Base-by-base conservation (phyloP, 805 yeast species). In the Danielia oregonensis region DNA sequence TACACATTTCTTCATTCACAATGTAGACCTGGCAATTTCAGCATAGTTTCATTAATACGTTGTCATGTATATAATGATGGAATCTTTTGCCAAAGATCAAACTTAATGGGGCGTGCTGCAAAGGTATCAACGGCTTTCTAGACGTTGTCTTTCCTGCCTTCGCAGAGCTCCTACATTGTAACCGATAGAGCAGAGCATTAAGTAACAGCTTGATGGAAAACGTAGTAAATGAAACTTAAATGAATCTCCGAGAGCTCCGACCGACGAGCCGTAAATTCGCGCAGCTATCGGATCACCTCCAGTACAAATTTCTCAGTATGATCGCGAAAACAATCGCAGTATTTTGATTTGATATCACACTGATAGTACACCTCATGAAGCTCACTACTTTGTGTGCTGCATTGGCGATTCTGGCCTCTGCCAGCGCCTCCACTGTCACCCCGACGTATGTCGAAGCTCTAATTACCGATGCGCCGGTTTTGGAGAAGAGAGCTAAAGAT, bases 11-110 rank as follows among this genome's bases (percentile, higher is more conserved):
- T n/a, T n/a, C 32, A n/a, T n/a, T 7, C 6, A 11, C 10, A 26
- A 7, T 14, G 2, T 29, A 32, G 32, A 22, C 26, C 37, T 58
- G 68, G 70, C 69, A 63, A 59, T 52, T 65, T 62, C 51, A 63
- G 70, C 71, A 65, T 65, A 65, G 71, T 65, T 63, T 65, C 71
- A 61, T 65, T 56, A 44, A 57, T 59, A 55, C 58, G 35, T 35
- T 16, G 26, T 53, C 46, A 48, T 63, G 66, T 61, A 59, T 57
- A 50, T 40, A 61, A 65, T 63, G 71, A 65, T 65, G 71, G 71
- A 63, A 57, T 59, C 55, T 43, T 52, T 60, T 65, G 71, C 69
- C 71, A 56, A 35, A 65, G 56, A 64, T 26, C 42, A 46, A 41
- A 17, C 18, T 10, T n/a, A n/a, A n/a, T n/a, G 44, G 47, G 51